Evolutionary conservation across 2,329 filamentous ascomycete species (phyloP), one percentile per base, ranked within the genome.

Genomic region (Trichophaea hybrida): DNA sequence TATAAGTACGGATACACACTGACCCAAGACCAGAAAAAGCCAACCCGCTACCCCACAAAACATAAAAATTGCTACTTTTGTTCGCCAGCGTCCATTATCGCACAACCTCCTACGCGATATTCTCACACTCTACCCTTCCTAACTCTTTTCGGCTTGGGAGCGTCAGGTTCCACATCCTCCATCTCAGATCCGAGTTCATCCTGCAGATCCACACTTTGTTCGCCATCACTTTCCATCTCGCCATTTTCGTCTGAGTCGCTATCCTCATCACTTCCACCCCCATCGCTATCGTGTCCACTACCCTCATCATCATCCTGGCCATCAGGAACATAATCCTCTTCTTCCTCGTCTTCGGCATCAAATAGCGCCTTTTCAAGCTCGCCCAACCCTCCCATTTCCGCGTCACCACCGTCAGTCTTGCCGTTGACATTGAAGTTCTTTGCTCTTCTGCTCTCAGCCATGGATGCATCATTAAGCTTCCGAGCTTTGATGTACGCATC

Each of bases 381-480:
- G 65, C 55, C 61, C 51, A 77, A 73, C 64, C 81, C 78, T 65
- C 55, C 61, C 50, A 77, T 73, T 0, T 71, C 76, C 12, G 74
- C 73, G 0, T 70, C 65, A 75, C 70, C 12, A 72, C 74, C 40
- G 74, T 73, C 3, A 69, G 67, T 71, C 6, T 59, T 70, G 4
- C 66, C 73, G 68, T 75, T 76, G 68, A 77, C 78, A 49, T 72
- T 74, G 49, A 82, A 75, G 33, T 77, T 73, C 75, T 84, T 85
- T 1, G 80, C 83, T 67, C 82, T 82, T 55, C 83, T 73, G 68
- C 80, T 78, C 68, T 85, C 82, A 0, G 82, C 82, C 80, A 86
- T 81, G 68, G 82, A 85, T 61, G 80, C 75, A 67, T 86, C 82
- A 62, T 84, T 80, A 32, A 86, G 74, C 0, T 78, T 75, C 65